Percentiles rank a stretch among this genome's conserved stretches.
phyloP scores from a whole-genome alignment of 2,329 filamentous ascomycete genomes.

The Paracamarosporium sp. region DNA sequence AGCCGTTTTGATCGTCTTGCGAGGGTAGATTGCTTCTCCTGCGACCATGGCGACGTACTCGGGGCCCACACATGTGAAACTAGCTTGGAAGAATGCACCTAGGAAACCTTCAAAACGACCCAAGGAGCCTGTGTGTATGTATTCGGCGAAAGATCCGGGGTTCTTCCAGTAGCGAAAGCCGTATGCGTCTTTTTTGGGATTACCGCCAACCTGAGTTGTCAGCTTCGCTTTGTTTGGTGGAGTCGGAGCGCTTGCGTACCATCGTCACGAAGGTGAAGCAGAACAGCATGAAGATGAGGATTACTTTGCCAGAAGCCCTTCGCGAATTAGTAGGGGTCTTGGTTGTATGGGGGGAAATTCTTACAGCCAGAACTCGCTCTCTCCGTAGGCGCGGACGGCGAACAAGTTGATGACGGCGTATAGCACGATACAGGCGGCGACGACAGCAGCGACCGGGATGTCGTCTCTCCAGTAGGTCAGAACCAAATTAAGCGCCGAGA shows the following conservation, averaged over 20 bases:
- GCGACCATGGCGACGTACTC: slow-evolving; percentile 69
- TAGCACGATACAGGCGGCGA: slow-evolving; percentile 38
- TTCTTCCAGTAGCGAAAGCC: slow-evolving; percentile 50
- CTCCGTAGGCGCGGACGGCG: slow-evolving; percentile 48
- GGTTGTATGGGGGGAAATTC: background rate
- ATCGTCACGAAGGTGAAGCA: slow-evolving; percentile 49
- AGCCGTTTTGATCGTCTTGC: slow-evolving; percentile 69
- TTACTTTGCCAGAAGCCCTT: slow-evolving; percentile 40
- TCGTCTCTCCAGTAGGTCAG: slow-evolving; percentile 35
- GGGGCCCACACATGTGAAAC: slow-evolving; percentile 43
- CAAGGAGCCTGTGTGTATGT: slow-evolving; percentile 58
- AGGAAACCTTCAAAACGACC: slow-evolving; percentile 65
- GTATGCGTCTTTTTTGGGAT: slow-evolving; percentile 39
- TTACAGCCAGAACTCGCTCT: slow-evolving; percentile 46
- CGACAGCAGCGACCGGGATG: slow-evolving; percentile 42
- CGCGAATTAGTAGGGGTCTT: background rate
- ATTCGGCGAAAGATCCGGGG: slow-evolving; percentile 32
- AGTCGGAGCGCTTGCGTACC: background rate
- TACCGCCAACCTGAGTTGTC: slow-evolving; percentile 36
- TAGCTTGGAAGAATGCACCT: slow-evolving; percentile 58
- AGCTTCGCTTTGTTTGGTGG: background rate
- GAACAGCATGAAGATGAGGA: slow-evolving; percentile 48
- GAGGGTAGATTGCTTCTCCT: slow-evolving; percentile 68
- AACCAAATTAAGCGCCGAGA: slow-evolving; percentile 38
- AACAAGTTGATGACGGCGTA: slow-evolving; percentile 45